phyloP scores from a whole-genome alignment of 257 asterid species.

The Petrea volubilis region DNA sequence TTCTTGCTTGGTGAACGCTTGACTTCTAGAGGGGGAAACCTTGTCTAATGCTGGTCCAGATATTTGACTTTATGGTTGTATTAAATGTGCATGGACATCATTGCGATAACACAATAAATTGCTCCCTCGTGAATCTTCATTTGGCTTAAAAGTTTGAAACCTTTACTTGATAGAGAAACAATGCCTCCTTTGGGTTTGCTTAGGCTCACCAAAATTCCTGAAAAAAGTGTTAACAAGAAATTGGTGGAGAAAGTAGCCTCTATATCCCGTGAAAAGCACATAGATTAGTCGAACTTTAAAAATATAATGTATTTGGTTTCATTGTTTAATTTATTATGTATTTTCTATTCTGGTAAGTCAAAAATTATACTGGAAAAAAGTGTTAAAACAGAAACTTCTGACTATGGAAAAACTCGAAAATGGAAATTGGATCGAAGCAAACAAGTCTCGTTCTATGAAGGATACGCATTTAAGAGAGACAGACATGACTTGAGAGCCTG shows the following conservation, averaged over 20 bases:
- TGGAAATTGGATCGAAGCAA: neutral
- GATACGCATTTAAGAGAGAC: conserved; percentile 26
- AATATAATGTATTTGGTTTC: too few species aligned
- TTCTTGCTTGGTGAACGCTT: neutral
- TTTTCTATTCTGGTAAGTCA: too few species aligned
- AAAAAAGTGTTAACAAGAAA: too few species aligned
- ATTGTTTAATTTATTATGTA: too few species aligned
- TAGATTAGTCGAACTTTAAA: too few species aligned
- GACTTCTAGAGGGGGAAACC: neutral
- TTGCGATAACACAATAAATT: neutral
- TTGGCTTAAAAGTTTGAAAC: neutral
- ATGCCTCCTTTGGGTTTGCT: neutral
- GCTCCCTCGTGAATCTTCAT: neutral
- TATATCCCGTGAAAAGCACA: too few species aligned
- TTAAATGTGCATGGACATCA: neutral
- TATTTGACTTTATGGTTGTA: neutral
- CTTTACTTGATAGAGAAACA: neutral
- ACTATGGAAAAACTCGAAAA: neutral
- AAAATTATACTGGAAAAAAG: too few species aligned
- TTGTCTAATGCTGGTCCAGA: neutral
- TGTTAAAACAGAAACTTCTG: neutral
- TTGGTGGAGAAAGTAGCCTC: too few species aligned
- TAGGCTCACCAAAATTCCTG: too few species aligned
- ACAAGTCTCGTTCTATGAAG: neutral
- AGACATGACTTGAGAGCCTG: neutral